phyloP scores from a whole-genome alignment of 106 monocot species.

The Platanthera guangdongensis region DNA sequence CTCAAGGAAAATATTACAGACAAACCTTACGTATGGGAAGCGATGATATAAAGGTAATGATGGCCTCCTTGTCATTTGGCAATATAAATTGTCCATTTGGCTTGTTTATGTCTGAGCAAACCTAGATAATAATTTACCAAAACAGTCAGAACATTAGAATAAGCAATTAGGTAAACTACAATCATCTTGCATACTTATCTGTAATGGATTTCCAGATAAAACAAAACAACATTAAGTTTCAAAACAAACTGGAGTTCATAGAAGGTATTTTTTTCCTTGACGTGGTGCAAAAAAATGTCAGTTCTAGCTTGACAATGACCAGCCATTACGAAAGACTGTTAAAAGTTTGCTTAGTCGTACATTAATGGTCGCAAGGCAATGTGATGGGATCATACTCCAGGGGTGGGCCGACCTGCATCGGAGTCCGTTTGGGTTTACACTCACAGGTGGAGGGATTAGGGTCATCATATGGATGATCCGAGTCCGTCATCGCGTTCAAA shows the following conservation, averaged over 20 bases:
- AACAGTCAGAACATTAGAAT: not conserved
- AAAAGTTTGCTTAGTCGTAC: not conserved
- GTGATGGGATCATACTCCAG: too few species aligned
- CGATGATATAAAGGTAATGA: slow-evolving; percentile 82
- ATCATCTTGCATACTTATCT: not conserved
- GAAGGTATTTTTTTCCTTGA: not conserved
- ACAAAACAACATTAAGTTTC: not conserved
- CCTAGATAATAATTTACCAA: slow-evolving; percentile 32
- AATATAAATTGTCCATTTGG: slow-evolving; percentile 93
- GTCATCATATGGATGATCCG: too few species aligned
- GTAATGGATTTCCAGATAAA: not conserved
- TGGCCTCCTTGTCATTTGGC: slow-evolving; percentile 64
- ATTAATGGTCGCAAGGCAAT: too few species aligned
- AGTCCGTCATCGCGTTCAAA: too few species aligned
- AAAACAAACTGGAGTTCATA: not conserved
- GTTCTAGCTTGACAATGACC: not conserved
- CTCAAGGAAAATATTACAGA: not conserved
- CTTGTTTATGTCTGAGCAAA: slow-evolving; percentile 98
- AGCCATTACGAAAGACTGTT: not conserved
- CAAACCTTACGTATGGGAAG: slow-evolving; percentile 95
- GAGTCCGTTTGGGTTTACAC: too few species aligned
- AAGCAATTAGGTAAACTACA: not conserved
- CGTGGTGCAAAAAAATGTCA: not conserved
- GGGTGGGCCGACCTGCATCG: too few species aligned
- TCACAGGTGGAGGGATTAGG: too few species aligned